Percentiles rank a stretch among this genome's conserved stretches.
phyloP scores from a whole-genome alignment of 371 early-diverging fungal species.

The Circinella umbellata region DNA sequence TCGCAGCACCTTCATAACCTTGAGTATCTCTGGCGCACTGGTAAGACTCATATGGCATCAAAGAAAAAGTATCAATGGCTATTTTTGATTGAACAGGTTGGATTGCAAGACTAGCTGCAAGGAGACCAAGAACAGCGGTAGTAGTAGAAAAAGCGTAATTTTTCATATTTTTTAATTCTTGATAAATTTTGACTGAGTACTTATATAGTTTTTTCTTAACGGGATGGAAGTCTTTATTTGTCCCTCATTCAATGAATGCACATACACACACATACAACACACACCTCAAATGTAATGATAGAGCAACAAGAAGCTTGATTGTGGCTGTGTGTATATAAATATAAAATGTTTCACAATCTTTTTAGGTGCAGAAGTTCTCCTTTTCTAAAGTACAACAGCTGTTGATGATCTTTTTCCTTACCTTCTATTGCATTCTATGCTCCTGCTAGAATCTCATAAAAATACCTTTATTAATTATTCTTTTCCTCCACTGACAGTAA shows the following conservation, averaged over 20 bases:
- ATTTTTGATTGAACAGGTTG: neutral
- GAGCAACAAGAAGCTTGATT: no score
- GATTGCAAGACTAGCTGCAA: neutral
- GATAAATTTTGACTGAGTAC: no score
- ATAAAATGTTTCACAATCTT: no score
- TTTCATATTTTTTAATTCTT: no score
- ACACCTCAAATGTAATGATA: no score
- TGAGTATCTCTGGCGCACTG: neutral
- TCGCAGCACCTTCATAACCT: slow-evolving; percentile 8
- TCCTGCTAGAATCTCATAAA: neutral
- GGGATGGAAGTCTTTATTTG: no score
- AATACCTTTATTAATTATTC: neutral
- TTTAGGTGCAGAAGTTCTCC: no score
- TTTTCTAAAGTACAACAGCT: no score
- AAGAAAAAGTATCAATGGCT: neutral
- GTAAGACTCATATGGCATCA: neutral
- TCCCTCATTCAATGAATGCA: no score
- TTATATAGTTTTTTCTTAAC: no score
- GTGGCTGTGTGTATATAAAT: no score
- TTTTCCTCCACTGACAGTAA: neutral
- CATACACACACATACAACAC: no score
- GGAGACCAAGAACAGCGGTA: neutral
- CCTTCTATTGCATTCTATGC: neutral
- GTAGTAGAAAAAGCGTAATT: neutral
- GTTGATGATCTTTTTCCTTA: neutral